Evolutionary conservation across 2,329 filamentous ascomycete species (phyloP), one percentile per base, ranked within the genome.

Genomic region (Zelopaecilomyces penicillatus): DNA sequence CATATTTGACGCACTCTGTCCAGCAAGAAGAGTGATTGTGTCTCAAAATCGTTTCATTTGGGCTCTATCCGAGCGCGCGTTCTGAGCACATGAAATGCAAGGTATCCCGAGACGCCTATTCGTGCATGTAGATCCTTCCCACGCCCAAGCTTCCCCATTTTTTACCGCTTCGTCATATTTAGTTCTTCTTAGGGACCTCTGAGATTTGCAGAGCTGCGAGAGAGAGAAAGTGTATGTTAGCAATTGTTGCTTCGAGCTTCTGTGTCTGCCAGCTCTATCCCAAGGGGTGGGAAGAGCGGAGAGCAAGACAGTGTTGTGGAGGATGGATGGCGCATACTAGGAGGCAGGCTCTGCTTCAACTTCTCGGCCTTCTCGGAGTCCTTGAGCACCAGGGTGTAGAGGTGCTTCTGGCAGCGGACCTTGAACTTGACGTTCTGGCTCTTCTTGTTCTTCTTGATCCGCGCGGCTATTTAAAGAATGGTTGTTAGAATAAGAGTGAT

Each of bases 311-410:
- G 19, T 19, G 19, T 19, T 19, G 19, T 19, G 19, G 19, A 19
- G 19, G 19, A 19, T 19, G 19, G 19, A 19, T 42, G 33, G 30
- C 39, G 75, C 88, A 65, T 90, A 98, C 93, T 87, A 63, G 93
- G 94, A 65, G 93, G 94, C 56, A 98, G 80, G 70, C 83, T 89
- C 82, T 97, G 91, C 89, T 96, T 97, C 61, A 98, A 84, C 87
- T 98, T 98, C 79, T 97, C 93, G 73, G 91, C 94, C 87, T 97
- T 97, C 70, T 96, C 93, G 66, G 82, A 81, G 76, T 98, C 93
- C 83, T 95, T 96, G 65, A 98, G 84, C 69, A 95, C 87, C 63
- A 98, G 84, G 61, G 93, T 96, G 86, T 98, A 98, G 61, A 98
- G 80, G 80, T 93, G 83, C 66, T 83, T 82, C 70, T 87, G 80